Percentiles rank a stretch among this genome's conserved stretches.
Evolutionary conservation across 768 basidiomycete genomes (phyloP).

Genomic region (Hirschioporus abietinus): DNA sequence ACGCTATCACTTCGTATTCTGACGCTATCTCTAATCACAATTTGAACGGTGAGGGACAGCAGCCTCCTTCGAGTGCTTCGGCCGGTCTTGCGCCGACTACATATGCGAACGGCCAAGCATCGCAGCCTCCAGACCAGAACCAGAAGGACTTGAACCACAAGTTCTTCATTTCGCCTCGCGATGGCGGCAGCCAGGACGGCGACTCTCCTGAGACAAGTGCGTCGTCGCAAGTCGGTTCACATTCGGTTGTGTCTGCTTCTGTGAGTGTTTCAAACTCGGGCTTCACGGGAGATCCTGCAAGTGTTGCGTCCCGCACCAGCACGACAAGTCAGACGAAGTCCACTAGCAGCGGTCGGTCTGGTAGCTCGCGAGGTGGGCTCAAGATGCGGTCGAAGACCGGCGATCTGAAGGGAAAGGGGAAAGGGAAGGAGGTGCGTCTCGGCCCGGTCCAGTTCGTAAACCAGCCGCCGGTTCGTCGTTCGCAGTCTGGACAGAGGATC

Average conservation of each 20-base stretch:
- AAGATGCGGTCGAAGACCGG: neutral
- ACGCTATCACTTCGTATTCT: neutral
- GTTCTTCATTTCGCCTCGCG: neutral
- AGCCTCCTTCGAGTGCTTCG: neutral
- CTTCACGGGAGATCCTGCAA: neutral
- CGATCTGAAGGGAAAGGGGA: neutral
- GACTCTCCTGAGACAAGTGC: slow-evolving; percentile 2
- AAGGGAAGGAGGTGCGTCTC: neutral
- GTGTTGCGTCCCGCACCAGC: neutral
- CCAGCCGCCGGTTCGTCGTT: neutral
- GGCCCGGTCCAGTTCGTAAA: neutral
- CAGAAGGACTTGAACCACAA: neutral
- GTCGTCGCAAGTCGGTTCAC: neutral
- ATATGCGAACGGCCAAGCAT: neutral
- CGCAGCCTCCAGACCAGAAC: neutral
- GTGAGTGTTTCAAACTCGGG: neutral
- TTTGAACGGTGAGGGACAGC: neutral
- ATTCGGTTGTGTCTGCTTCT: neutral
- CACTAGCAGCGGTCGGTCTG: neutral
- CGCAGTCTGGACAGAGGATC: neutral
- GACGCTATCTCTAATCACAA: neutral
- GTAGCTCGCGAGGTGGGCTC: neutral
- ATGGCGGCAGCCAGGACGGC: neutral
- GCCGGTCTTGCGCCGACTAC: neutral
- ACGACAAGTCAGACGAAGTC: neutral